phyloP scores from a whole-genome alignment of 2,329 filamentous ascomycete species.

The Diaporthe sp. region DNA sequence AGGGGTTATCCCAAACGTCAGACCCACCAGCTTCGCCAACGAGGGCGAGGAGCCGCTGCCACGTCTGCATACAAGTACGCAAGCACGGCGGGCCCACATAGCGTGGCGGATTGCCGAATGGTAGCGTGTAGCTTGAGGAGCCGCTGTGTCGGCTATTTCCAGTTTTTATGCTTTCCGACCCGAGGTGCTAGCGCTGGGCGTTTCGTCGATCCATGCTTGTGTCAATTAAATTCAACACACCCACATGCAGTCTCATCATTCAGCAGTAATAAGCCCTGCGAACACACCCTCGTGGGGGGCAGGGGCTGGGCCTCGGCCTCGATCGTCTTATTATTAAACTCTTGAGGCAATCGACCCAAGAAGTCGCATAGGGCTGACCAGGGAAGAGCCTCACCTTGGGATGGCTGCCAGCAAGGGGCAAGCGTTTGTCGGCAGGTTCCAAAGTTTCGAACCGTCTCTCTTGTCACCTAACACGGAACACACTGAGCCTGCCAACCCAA shows the following conservation, averaged over 20 bases:
- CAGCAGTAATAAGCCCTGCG: neutral
- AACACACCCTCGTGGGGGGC: neutral
- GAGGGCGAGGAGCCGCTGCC: conserved; percentile 14
- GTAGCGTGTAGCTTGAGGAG: neutral
- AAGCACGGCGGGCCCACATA: conserved; percentile 27
- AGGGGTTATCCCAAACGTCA: conserved; percentile 35
- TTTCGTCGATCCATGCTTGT: conserved; percentile 35
- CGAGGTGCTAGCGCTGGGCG: conserved; percentile 23
- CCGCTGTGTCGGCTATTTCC: neutral
- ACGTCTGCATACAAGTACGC: conserved; percentile 14
- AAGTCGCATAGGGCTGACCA: conserved; percentile 2
- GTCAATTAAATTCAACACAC: conserved; percentile 20
- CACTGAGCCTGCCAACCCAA: neutral
- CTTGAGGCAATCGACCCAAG: neutral
- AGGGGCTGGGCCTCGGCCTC: neutral
- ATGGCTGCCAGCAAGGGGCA: neutral
- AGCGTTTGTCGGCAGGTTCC: neutral
- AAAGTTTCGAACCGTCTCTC: neutral
- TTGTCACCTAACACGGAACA: neutral
- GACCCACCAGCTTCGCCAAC: conserved; percentile 18
- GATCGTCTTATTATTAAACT: neutral
- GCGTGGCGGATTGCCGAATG: neutral
- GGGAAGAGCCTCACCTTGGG: neutral
- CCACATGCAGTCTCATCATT: conserved; percentile 6
- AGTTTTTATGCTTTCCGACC: conserved; percentile 15